phyloP scores from a whole-genome alignment of 2,329 filamentous ascomycete genomes.

The Nannizzia gypsea region DNA sequence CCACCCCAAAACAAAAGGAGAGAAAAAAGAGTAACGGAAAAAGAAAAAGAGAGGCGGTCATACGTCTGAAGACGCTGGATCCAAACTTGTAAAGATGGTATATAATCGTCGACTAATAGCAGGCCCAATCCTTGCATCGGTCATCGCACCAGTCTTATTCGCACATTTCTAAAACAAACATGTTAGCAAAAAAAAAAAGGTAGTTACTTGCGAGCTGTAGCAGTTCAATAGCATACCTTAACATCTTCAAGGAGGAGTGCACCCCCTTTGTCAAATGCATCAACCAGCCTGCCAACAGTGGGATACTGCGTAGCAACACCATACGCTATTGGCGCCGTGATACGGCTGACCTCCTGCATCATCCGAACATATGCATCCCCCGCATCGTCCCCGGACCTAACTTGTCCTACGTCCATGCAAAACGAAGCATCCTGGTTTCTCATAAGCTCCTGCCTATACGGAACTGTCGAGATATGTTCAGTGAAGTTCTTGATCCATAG shows the following conservation, averaged over 20 bases:
- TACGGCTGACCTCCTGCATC: slow-evolving; percentile 61
- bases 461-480: slow-evolving; percentile 64
- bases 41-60: slow-evolving; percentile 10
- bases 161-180: slow-evolving; percentile 32
- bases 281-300: slow-evolving; percentile 46
- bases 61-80: slow-evolving; percentile 35
- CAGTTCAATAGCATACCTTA: slow-evolving; percentile 22
- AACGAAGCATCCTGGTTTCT: slow-evolving; percentile 47
- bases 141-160: slow-evolving; percentile 36
- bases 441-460: slow-evolving; percentile 47
- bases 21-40: background rate
- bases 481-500: slow-evolving; percentile 64
- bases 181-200: slow-evolving; percentile 5
- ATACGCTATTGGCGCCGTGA: slow-evolving; percentile 61
- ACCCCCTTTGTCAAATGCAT: slow-evolving; percentile 47
- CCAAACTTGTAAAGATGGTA: slow-evolving; percentile 39
- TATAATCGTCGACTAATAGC: slow-evolving; percentile 37
- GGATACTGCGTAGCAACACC: slow-evolving; percentile 54
- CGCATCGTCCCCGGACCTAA: slow-evolving; percentile 54
- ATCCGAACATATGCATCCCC: slow-evolving; percentile 60
- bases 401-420: slow-evolving; percentile 69
- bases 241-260: slow-evolving; percentile 52
- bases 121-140: slow-evolving; percentile 37
- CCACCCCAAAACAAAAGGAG: background rate
- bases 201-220: background rate